These are phyloP conservation scores for Nigrospora sphaerica DNA, from an alignment of 2,329 filamentous ascomycete genomes.

Conservation along the genomic window DNA sequence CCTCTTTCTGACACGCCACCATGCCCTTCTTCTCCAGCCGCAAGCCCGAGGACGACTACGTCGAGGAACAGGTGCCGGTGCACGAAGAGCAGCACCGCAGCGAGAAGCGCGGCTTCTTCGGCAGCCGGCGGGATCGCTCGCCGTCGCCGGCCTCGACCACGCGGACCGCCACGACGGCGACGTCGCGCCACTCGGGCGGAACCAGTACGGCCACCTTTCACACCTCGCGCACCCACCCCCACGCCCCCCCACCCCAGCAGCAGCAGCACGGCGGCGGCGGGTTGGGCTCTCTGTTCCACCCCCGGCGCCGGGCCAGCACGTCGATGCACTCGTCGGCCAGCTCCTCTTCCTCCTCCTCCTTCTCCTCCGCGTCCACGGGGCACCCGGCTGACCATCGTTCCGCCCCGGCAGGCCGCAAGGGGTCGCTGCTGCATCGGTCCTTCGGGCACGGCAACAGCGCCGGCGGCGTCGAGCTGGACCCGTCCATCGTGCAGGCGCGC, in stretches of 20 bases:
- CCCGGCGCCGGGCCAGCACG: too few relatives aligned
- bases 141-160: conserved; percentile 9
- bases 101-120: conserved; percentile 29
- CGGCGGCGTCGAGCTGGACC: conserved; percentile 44
- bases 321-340: too few relatives aligned
- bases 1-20: conserved; percentile 2
- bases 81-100: conserved; percentile 20
- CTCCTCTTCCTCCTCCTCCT: not conserved
- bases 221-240: not conserved
- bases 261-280: not conserved
- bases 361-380: not conserved
- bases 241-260: not conserved
- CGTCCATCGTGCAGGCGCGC: conserved; percentile 52
- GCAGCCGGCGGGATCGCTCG: conserved; percentile 28
- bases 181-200: conserved; percentile 16
- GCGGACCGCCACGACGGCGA: conserved; percentile 14
- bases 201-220: conserved; percentile 1
- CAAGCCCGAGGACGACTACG: conserved; percentile 20
- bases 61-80: conserved; percentile 42
- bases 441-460: conserved; percentile 34
- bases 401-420: conserved; percentile 18
- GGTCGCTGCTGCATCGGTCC: conserved; percentile 32
- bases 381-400: conserved; percentile 4
- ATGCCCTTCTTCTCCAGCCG: conserved; percentile 25
- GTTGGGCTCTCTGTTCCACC: too few relatives aligned